Evolutionary conservation across 2,329 filamentous ascomycete species (phyloP), one percentile per base, ranked within the genome.

Genomic region (Colletotrichum somersetense): DNA sequence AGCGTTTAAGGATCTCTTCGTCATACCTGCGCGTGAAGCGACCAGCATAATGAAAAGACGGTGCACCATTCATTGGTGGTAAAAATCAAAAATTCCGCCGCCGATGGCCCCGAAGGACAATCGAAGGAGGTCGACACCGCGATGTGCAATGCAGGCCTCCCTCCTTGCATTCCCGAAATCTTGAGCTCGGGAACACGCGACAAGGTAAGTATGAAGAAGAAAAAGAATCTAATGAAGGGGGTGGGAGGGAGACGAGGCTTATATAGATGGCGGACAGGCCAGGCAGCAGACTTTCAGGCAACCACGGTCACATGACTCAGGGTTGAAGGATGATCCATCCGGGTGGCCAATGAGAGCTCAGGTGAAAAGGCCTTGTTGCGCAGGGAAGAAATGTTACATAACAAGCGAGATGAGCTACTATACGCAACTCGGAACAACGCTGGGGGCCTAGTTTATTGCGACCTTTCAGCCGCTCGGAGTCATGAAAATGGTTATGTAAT

Each of bases 91-190:
- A 53, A 53, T 53, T 53, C 50, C 50, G 26, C 50, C 50, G 26
- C 26, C 50, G 50, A 53, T 53, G 50, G 50, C 50, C 50, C 50
- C 50, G 50, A 53, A 53, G 50, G 50, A 53, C 50, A 53, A 53
- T 53, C 50, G 50, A 53, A 53, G 16, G 50, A 30, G 50, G 26
- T 53, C 50, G 50, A 53, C 50, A 10, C 50, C 50, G 50, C 50
- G 50, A 33, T 53, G 50, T 53, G 50, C 50, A 53, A 53, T 53
- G 50, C 50, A 53, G 50, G 50, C 50, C 50, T 52, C 50, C 50
- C 50, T 52, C 50, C 23, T 52, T 52, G 50, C 50, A 26, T 30
- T 26, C 50, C 50, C 23, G 50, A 52, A 8, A 52, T 52, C 50
- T 52, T 52, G 50, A 52, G 50, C 50, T 52, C 50, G 23, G 50